These are phyloP conservation scores for Ophiostoma sp. DNA, from an alignment of 2,329 filamentous ascomycete species.

Conservation along the genomic window DNA sequence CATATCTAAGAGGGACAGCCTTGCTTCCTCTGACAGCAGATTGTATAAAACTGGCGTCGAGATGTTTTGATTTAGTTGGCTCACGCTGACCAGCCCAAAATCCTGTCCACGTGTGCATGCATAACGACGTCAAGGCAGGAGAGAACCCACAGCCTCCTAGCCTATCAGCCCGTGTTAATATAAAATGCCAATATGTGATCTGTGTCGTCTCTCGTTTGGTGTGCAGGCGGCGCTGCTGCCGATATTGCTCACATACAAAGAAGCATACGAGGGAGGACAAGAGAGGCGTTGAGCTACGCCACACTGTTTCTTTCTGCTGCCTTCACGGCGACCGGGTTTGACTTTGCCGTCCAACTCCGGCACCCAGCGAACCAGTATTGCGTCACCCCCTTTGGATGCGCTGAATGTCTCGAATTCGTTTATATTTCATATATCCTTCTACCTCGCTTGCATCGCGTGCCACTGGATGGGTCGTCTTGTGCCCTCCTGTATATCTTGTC, in stretches of 20 bases:
- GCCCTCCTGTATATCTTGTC: not conserved
- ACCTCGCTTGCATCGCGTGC: not conserved
- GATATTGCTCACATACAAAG: constrained; percentile 7
- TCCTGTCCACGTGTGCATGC: constrained; percentile 21
- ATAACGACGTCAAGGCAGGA: constrained; percentile 21
- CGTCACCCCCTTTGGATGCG: not conserved
- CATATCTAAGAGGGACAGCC: not conserved
- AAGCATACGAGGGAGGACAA: not conserved
- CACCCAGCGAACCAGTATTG: not conserved
- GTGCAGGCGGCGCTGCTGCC: not conserved
- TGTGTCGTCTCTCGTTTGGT: not conserved
- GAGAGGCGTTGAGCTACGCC: not conserved
- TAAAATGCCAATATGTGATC: not conserved
- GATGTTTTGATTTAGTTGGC: not conserved
- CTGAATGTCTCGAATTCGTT: not conserved
- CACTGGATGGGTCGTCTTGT: not conserved
- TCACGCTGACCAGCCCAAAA: not conserved
- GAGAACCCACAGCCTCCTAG: not conserved
- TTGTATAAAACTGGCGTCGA: not conserved
- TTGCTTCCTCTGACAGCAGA: not conserved
- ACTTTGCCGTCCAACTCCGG: not conserved
- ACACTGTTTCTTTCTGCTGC: not conserved
- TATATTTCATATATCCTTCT: not conserved
- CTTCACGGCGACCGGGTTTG: not conserved
- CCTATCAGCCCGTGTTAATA: not conserved